A percentile compares a stretch with the other conserved stretches of the same genome.
These are phyloP conservation scores for Tuber brumale DNA, from an alignment of 495 filamentous ascomycete species.

Conservation along the genomic window DNA sequence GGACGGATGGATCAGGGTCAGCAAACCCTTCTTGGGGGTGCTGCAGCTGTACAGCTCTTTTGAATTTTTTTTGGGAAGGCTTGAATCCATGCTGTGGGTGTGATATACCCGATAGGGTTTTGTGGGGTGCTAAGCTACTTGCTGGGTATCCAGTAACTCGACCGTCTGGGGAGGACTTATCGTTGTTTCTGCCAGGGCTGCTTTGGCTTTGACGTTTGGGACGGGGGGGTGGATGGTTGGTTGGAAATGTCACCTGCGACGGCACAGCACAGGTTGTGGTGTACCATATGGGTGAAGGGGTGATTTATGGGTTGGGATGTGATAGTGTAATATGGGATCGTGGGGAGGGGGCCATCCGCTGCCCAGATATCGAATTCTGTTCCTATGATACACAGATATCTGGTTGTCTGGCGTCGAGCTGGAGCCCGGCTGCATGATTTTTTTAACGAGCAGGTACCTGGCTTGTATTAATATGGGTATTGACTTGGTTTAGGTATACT, in stretches of 20 bases:
- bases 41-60: conserved; percentile 8
- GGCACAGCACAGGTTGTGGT: neutral
- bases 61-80: conserved; percentile 11
- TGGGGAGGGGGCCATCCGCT: neutral
- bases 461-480: neutral
- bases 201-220: neutral
- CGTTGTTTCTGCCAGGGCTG: neutral
- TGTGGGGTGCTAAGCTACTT: neutral
- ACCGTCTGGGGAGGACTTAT: neutral
- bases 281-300: neutral
- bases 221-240: neutral
- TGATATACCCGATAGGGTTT: neutral
- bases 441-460: neutral
- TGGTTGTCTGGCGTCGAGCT: neutral
- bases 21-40: conserved; percentile 12
- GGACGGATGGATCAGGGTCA: conserved; percentile 2
- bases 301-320: neutral
- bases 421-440: neutral
- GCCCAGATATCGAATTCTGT: neutral
- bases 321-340: neutral
- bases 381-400: neutral
- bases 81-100: conserved; percentile 7
- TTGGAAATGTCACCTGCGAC: neutral
- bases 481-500: neutral
- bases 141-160: neutral